These are phyloP conservation scores for Vararia minispora DNA, from an alignment of 768 basidiomycete genomes.

Conservation along the genomic window DNA sequence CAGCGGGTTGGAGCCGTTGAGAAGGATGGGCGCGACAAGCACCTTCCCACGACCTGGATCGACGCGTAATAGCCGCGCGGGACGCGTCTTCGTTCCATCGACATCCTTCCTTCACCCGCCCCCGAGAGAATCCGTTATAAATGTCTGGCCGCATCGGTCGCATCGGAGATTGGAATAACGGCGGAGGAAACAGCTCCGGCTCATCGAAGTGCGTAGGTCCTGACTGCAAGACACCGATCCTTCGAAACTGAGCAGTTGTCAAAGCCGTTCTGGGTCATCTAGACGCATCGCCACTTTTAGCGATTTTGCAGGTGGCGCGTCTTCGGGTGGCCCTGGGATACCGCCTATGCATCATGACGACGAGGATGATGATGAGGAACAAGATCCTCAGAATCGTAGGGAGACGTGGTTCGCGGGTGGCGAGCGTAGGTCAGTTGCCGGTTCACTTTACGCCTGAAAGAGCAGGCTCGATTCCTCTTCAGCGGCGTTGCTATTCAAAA, in stretches of 20 bases:
- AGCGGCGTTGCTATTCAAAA: constrained; percentile 88
- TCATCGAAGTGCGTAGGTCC: constrained; percentile 8
- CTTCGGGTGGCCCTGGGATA: constrained; percentile 11
- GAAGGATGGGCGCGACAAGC: no score
- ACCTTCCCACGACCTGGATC: no score
- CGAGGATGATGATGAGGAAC: constrained; percentile 40
- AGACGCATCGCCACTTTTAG: constrained; percentile 18
- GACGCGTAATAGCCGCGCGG: no score
- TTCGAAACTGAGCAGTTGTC: not conserved
- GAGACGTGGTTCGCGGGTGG: constrained; percentile 91
- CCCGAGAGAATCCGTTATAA: no score
- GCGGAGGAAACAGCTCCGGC: constrained; percentile 3
- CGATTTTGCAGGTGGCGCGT: constrained; percentile 15
- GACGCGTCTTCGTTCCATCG: no score
- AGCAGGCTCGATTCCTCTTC: constrained; percentile 1
- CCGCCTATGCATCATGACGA: constrained; percentile 33
- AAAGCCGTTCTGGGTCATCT: constrained; percentile 11
- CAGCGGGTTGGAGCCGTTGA: no score
- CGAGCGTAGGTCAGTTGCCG: constrained; percentile 59
- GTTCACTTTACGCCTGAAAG: not conserved
- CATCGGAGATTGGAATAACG: constrained; percentile 15
- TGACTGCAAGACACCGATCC: no score
- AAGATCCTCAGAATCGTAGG: constrained; percentile 34
- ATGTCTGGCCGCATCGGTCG: constrained; percentile 18
- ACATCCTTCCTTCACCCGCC: no score